phyloP scores from a whole-genome alignment of 2,329 filamentous ascomycete genomes.

The Zopfia rhizophila region DNA sequence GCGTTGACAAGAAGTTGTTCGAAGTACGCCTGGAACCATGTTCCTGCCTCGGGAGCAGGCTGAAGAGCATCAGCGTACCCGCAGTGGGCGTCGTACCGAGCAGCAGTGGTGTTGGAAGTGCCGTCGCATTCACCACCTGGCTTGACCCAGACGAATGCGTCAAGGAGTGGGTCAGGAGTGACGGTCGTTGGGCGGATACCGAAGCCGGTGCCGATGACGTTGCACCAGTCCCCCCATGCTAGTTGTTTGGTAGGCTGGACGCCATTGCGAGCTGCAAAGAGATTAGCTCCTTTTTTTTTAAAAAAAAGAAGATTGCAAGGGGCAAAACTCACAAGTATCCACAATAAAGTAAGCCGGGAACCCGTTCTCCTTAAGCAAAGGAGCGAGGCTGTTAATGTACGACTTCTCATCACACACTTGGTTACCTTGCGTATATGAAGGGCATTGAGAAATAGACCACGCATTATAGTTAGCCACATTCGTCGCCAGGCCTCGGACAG shows the following conservation, averaged over 20 bases:
- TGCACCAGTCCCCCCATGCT: conserved; percentile 75
- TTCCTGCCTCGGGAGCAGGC: conserved; percentile 75
- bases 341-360: conserved; percentile 67
- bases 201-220: conserved; percentile 71
- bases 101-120: conserved; percentile 54
- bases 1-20: conserved; percentile 48
- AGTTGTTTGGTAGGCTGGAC: conserved; percentile 67
- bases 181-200: conserved; percentile 71
- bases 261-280: conserved; percentile 63
- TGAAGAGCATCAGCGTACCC: conserved; percentile 64
- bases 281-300: not conserved
- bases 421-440: conserved; percentile 57
- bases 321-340: too few species aligned
- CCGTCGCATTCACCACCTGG: conserved; percentile 68
- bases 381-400: conserved; percentile 63
- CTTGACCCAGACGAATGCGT: conserved; percentile 78
- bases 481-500: conserved; percentile 64
- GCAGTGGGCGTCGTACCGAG: conserved; percentile 66
- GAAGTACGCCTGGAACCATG: conserved; percentile 69
- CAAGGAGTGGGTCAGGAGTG: conserved; percentile 68
- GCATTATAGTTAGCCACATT: conserved; percentile 71
- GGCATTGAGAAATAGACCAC: conserved; percentile 58
- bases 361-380: conserved; percentile 58
- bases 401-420: conserved; percentile 64
- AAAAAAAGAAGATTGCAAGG: conserved; percentile 36